A percentile compares a stretch with the other conserved stretches of the same genome.
phyloP scores from a whole-genome alignment of 352 stramenopile genomes.

The Phytophthora aleatoria region DNA sequence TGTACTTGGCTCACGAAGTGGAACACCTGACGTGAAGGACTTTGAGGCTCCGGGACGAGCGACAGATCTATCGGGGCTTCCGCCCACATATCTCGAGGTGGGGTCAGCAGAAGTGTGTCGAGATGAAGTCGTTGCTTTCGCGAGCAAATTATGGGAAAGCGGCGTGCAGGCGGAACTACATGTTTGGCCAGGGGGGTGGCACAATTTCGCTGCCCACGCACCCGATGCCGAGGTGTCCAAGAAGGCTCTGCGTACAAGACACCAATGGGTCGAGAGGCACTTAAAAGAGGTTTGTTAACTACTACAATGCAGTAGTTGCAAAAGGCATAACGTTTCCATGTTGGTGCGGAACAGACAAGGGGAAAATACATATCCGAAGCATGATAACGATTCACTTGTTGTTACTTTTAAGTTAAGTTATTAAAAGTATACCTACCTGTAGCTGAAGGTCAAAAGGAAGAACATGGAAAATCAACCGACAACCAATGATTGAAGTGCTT shows the following conservation, averaged over 20 bases:
- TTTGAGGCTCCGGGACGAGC: conserved; percentile 26
- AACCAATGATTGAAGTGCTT: too few relatives aligned
- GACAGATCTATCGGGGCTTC: conserved; percentile 21
- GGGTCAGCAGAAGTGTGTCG: conserved; percentile 31
- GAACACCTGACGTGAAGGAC: conserved; percentile 20
- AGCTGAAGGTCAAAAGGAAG: too few relatives aligned
- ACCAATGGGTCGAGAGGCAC: conserved; percentile 26
- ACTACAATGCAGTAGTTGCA: background rate
- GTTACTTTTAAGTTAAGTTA: too few relatives aligned
- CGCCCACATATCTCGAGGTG: conserved; percentile 29
- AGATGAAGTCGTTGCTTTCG: conserved; percentile 32
- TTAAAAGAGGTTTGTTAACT: conserved; percentile 7
- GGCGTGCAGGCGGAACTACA: conserved; percentile 31
- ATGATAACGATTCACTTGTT: too few relatives aligned
- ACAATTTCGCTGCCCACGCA: conserved; percentile 28
- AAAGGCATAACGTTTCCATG: background rate
- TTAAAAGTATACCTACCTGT: too few relatives aligned
- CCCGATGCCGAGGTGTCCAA: conserved; percentile 28
- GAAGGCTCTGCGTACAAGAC: conserved; percentile 23
- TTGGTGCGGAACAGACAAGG: too few relatives aligned
- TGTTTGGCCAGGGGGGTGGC: conserved; percentile 30
- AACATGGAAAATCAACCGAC: too few relatives aligned
- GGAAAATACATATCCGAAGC: too few relatives aligned
- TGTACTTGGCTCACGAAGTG: conserved; percentile 17
- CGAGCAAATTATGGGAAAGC: conserved; percentile 27